Evolutionary conservation across 2,329 filamentous ascomycete species (phyloP), one percentile per base, ranked within the genome.

Genomic region (Aspergillus tubingensis): DNA sequence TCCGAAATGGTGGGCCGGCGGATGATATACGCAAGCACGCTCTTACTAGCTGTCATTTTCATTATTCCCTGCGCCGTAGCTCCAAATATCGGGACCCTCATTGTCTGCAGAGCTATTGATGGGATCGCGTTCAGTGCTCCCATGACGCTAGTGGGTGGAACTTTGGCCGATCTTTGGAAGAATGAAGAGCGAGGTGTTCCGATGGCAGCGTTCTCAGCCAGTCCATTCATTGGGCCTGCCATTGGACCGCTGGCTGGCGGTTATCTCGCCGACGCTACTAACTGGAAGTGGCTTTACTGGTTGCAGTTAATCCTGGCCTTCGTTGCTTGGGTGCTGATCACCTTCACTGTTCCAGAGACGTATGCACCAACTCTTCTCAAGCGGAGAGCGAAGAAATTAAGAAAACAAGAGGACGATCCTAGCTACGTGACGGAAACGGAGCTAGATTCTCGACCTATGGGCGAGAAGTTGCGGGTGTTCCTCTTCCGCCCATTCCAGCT

Each of bases 201-300:
- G 17, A 95, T 96, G 91, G 91, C 91, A 3, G 89, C 90, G 15
- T 96, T 95, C 74, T 89, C 86, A 11, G 91, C 91, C 2, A 91
- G 91, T 0, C 91, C 91, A 0, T 95, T 95, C 72, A 83, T 94
- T 48, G 91, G 91, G 0, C 91, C 91, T 52, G 91, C 90, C 1
- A 88, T 91, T 65, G 89, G 89, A 62, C 89, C 90, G 7, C 82
- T 96, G 0, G 83, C 89, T 6, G 92, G 92, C 65, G 92, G 91
- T 10, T 96, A 87, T 72, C 80, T 95, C 1, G 83, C 84, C 7
- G 89, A 92, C 67, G 85, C 84, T 0, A 77, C 81, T 0, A 88
- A 88, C 39, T 95, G 91, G 91, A 81, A 91, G 65, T 95, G 91
- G 90, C 81, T 95, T 0, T 95, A 95, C 79, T 94, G 90, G 89